Evolutionary conservation across 345 rosid species (phyloP), one percentile per base, ranked within the genome.

Genomic region (Aegle marmelos): DNA sequence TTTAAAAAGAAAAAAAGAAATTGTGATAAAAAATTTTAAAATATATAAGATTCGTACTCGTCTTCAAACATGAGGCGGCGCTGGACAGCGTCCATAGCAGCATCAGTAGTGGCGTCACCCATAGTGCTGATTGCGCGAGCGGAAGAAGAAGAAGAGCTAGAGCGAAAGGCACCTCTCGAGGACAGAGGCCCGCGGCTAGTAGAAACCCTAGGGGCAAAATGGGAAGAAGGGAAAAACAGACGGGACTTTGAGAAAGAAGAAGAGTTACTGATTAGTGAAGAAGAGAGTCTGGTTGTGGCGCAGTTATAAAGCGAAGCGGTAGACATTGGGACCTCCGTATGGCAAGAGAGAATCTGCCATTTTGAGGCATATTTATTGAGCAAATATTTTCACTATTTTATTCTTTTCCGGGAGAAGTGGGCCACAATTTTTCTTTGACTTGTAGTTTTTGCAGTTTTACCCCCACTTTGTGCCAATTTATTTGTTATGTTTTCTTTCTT

Each of bases 41-140:
- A n/a, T 24, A 24, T 5, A 68, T 19, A 80, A 73, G 65, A 53
- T 17, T 73, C 80, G 85, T 70, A 86, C 99, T 95, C 96, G 84
- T 95, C 99, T 33, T 92, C 98, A 53, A 95, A 93, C 99, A 95
- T 93, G 88, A 92, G 99, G 82, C 99, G 98, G 53, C 98, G 83
- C 89, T 95, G 98, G 78, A 95, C 99, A 58, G 98, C 99, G 83
- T 95, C 99, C 98, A 95, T 95, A 83, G 89, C 92, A 30, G 90
- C 87, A 71, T 91, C 94, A 57, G 69, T 16, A 27, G 86, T 72
- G 67, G 81, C 66, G 75, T 85, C 92, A 2, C 74, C 84, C 94
- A 88, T 90, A 90, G 84, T n/a, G 83, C 86, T 41, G 48, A 34
- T 8, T 17, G 25, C 24, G 71, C 58, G 74, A 17, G 59, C 70